These are phyloP conservation scores for Macaranga tanarius DNA, from an alignment of 441 rosid species.

Conservation along the genomic window DNA sequence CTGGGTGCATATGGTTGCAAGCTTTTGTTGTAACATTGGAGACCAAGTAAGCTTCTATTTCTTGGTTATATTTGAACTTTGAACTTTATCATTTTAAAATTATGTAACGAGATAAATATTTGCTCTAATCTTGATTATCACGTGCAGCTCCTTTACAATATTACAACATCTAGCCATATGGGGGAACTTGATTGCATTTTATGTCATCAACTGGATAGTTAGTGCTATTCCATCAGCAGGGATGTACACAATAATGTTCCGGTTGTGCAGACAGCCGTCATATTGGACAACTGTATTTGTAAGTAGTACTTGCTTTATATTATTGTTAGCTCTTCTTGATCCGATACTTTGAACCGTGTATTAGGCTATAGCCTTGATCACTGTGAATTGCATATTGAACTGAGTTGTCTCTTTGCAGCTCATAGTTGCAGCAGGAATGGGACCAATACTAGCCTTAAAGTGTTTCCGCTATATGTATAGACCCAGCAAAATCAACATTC, in stretches of 20 bases:
- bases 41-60: slow-evolving; percentile 74
- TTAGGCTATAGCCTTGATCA: background rate
- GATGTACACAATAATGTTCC: slow-evolving; percentile 96
- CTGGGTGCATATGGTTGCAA: slow-evolving; percentile 99
- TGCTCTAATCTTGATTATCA: slow-evolving; percentile 13
- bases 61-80: background rate
- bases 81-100: background rate
- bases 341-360: background rate
- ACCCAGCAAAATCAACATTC: slow-evolving; percentile 91
- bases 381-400: background rate
- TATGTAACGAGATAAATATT: background rate
- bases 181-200: slow-evolving; percentile 87
- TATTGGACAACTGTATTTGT: slow-evolving; percentile 91
- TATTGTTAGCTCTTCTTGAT: background rate
- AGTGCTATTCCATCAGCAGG: slow-evolving; percentile 85
- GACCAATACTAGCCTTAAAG: slow-evolving; percentile 89
- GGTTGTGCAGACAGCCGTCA: slow-evolving; percentile 77
- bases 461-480: slow-evolving; percentile 83
- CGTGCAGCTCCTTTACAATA: slow-evolving; percentile 83
- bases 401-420: slow-evolving; percentile 53
- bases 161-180: slow-evolving; percentile 92
- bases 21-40: slow-evolving; percentile 92
- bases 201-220: slow-evolving; percentile 76
- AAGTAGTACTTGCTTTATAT: slow-evolving; percentile 31
- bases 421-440: slow-evolving; percentile 88